phyloP scores from a whole-genome alignment of 768 basidiomycete genomes.

The Boletus bicolor region DNA sequence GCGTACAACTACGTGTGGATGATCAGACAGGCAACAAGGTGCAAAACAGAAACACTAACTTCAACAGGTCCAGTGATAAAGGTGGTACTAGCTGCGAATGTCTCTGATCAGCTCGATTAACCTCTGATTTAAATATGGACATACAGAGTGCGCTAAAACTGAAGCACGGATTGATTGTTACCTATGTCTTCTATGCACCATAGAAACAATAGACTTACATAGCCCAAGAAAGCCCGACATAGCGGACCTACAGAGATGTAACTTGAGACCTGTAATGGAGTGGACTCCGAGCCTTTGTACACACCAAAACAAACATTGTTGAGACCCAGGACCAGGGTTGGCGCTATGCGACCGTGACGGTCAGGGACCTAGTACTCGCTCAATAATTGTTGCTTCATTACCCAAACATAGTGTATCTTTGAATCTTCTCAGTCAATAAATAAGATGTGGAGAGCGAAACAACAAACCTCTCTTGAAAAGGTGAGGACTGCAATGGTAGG shows the following conservation, averaged over 20 bases:
- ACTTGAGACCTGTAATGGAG: too few relatives aligned
- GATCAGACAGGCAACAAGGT: too few relatives aligned
- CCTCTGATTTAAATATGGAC: too few relatives aligned
- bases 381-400: background rate
- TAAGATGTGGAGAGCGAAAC: background rate
- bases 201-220: too few relatives aligned
- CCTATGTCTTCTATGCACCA: too few relatives aligned
- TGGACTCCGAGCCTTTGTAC: background rate
- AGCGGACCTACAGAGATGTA: too few relatives aligned
- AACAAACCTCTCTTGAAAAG: slow-evolving; percentile 3
- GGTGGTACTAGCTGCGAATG: background rate
- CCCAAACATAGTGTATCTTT: slow-evolving; percentile 10
- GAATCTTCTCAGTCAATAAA: background rate
- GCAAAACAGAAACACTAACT: background rate
- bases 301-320: background rate
- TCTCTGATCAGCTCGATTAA: background rate
- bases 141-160: background rate
- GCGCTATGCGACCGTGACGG: background rate
- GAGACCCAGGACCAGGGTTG: slow-evolving; percentile 5
- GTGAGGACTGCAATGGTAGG: background rate
- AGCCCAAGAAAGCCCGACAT: too few relatives aligned
- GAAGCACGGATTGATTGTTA: background rate
- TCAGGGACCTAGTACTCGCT: too few relatives aligned
- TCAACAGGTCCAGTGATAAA: background rate
- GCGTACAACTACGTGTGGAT: background rate